Conservation (phyloP, 345 rosid species). For the Cardamine chenopodiifolia region DNA sequence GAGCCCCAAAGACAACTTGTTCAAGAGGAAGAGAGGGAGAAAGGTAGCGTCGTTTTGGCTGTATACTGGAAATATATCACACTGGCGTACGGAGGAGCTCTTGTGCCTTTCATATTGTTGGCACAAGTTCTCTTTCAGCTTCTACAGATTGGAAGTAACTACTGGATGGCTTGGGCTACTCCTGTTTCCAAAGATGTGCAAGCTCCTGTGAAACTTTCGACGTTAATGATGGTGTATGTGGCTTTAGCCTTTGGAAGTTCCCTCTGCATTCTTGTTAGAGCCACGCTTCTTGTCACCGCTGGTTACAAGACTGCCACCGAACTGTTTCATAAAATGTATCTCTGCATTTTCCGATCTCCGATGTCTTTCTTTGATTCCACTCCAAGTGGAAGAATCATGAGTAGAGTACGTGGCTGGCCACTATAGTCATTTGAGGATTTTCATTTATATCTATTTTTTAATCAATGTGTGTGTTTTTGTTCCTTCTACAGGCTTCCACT, state of each 20-base stretch:
- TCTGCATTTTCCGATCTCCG: constrained; percentile 69
- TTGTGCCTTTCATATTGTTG: constrained; percentile 67
- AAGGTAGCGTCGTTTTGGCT: constrained; percentile 65
- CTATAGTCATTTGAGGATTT: background rate
- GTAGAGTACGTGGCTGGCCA: constrained; percentile 51
- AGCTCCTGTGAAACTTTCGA: constrained; percentile 54
- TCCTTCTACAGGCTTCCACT: constrained; percentile 65
- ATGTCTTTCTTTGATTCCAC: constrained; percentile 90
- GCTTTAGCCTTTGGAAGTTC: constrained; percentile 63
- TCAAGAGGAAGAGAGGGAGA: constrained; percentile 86
- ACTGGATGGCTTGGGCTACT: constrained; percentile 91
- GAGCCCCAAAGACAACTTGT: constrained; percentile 61
- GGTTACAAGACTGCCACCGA: constrained; percentile 71
- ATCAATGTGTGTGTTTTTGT: background rate
- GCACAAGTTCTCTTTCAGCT: constrained; percentile 64
- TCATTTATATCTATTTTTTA: background rate
- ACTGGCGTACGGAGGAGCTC: constrained; percentile 71
- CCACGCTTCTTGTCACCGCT: constrained; percentile 56
- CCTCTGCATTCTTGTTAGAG: constrained; percentile 57
- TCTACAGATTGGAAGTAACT: constrained; percentile 80
- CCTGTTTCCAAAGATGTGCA: constrained; percentile 58
- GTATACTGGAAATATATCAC: constrained; percentile 72
- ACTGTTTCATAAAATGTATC: constrained; percentile 70
- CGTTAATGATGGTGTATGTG: constrained; percentile 59
- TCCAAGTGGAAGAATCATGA: constrained; percentile 73